A percentile compares a stretch with the other conserved stretches of the same genome.
phyloP scores from a whole-genome alignment of 176 grass and related monocot species.

The Pontederia crassipes region DNA sequence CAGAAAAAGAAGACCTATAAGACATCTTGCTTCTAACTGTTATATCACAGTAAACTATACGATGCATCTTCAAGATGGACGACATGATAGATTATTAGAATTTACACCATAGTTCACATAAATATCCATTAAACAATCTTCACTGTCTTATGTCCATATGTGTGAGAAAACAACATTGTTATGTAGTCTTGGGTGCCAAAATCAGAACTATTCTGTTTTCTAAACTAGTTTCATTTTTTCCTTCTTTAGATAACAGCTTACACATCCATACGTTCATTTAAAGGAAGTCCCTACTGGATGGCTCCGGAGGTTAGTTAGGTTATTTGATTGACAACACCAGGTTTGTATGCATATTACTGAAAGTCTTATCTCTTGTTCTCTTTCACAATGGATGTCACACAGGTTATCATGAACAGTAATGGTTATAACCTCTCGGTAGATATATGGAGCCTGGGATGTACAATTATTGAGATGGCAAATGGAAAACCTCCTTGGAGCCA shows the following conservation, averaged over 20 bases:
- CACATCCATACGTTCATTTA: slow-evolving; percentile 85
- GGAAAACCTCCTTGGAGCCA: slow-evolving; percentile 91
- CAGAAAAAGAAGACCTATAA: no score
- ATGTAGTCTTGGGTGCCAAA: no score
- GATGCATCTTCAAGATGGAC: no score
- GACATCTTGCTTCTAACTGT: no score
- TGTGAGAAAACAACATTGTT: neutral
- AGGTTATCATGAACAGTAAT: slow-evolving; percentile 90
- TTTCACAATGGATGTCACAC: slow-evolving; percentile 8
- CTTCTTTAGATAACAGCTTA: slow-evolving; percentile 54
- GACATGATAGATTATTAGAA: no score
- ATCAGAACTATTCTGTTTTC: neutral
- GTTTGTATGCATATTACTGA: neutral
- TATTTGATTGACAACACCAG: slow-evolving; percentile 5
- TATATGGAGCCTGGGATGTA: slow-evolving; percentile 97
- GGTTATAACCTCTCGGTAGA: slow-evolving; percentile 81
- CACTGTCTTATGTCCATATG: no score
- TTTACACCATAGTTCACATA: no score
- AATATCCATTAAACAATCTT: no score
- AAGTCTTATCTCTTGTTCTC: neutral
- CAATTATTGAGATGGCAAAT: slow-evolving; percentile 93
- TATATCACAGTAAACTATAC: no score
- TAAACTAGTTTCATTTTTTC: neutral
- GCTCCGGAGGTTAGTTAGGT: slow-evolving; percentile 68
- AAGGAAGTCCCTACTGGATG: slow-evolving; percentile 99